Evolutionary conservation across 306 rosid genomes (phyloP), one percentile per base, ranked within the genome.

Genomic region (Ormosia semicastrata): DNA sequence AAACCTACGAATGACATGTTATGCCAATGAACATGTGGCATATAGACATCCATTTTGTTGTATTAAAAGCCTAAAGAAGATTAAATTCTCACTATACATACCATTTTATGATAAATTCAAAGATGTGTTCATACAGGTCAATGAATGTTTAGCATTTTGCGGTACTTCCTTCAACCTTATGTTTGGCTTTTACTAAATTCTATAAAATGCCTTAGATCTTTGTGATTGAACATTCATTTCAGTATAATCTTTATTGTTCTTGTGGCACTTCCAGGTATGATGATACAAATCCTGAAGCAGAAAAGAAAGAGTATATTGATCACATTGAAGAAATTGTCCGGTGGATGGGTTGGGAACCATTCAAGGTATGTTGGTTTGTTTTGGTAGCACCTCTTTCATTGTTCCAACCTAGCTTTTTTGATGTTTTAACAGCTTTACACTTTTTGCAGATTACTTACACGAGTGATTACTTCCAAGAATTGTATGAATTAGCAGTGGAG

Each of bases 321-420:
- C 99, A 91, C 81, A 96, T 96, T 66, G 86, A 93, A 85, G 99
- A 96, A 84, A 92, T 96, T 90, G 98, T 96, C 73, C 81, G 83
- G 77, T 96, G 99, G 99, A 96, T 96, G 96, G 99, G 98, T 71
- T 96, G 98, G 99, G 89, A 96, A 84, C 99, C 99, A 9, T 84
- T 72, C 70, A 92, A 93, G 99, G 99, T 92, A 85, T 75, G 62
- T 43, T 81, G 34, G 64, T 81, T 41, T 66, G 10, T 34, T 49
- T 66, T 47, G 46, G 33, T 81, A 14, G 33, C 24, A 24, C 13
- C 53, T 72, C 33, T 30, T 74, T 13, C 39, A 10, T 29, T 62
- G 36, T 43, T 66, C 53, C 24, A 4, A 43, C 65, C 14, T 64
- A 30, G 73, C 63, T 52, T 65, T 84, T 75, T 53, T 18, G 7